Conservation (phyloP, 495 filamentous ascomycete species). For the Immersiella caudata region DNA sequence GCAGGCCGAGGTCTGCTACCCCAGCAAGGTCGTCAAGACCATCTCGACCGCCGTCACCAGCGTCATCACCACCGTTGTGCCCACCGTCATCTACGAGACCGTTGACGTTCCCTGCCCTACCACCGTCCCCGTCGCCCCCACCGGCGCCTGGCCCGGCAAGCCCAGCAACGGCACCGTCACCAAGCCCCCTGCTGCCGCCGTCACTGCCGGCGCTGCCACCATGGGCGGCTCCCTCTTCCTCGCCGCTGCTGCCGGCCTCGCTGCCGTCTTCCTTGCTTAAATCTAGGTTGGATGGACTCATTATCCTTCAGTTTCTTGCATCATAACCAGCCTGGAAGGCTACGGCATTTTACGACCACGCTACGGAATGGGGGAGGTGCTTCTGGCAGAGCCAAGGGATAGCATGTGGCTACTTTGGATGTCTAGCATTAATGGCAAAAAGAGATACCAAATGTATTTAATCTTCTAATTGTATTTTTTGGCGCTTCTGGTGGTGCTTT, state of each 20-base stretch:
- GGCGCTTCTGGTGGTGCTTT: conserved; percentile 25
- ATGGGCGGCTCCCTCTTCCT: conserved; percentile 48
- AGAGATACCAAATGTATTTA: conserved; percentile 47
- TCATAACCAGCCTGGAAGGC: conserved; percentile 15
- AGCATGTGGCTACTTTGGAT: conserved; percentile 20
- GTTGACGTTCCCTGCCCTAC: conserved; percentile 46
- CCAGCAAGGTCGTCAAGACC: conserved; percentile 44
- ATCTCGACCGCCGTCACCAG: conserved; percentile 49
- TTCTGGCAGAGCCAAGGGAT: not conserved
- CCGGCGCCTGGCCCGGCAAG: conserved; percentile 36
- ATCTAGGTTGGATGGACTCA: conserved; percentile 15
- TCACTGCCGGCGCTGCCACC: conserved; percentile 51
- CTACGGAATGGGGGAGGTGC: not conserved
- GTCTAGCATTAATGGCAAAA: conserved; percentile 27
- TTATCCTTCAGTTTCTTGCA: conserved; percentile 12
- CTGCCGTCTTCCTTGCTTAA: conserved; percentile 57
- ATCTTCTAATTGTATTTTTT: conserved; percentile 49
- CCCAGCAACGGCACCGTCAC: conserved; percentile 37
- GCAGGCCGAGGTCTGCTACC: conserved; percentile 37
- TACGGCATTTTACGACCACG: conserved; percentile 12
- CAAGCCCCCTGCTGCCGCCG: conserved; percentile 41
- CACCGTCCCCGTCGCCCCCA: conserved; percentile 27
- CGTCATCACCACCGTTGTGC: conserved; percentile 54
- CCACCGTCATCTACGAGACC: conserved; percentile 58
- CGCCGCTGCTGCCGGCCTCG: conserved; percentile 55